Percentiles rank a stretch among this genome's conserved stretches.
phyloP scores from a whole-genome alignment of 768 basidiomycete species.

The Pisolithus sp. region DNA sequence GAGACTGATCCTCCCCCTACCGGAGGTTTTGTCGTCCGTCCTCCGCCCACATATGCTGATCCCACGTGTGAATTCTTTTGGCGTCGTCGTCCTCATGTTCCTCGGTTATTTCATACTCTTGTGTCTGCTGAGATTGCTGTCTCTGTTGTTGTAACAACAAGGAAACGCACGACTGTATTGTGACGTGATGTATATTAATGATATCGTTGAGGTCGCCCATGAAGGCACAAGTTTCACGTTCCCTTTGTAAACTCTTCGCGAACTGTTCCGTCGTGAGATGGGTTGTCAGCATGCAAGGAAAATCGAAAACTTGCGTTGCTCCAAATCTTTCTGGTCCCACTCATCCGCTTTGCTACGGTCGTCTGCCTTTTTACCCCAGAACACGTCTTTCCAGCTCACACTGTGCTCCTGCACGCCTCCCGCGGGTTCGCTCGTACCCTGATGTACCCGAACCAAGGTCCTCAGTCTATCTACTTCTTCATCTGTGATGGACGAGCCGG shows the following conservation, averaged over 20 bases:
- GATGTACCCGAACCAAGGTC: slow-evolving; percentile 41
- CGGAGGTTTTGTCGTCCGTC: neutral
- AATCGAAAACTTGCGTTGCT: slow-evolving; percentile 28
- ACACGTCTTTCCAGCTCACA: slow-evolving; percentile 46
- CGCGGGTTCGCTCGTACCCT: neutral
- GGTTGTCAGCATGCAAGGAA: neutral
- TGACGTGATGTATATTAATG: neutral
- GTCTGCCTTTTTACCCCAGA: slow-evolving; percentile 34
- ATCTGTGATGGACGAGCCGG: slow-evolving; percentile 37
- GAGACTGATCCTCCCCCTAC: neutral
- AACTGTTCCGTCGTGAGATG: neutral
- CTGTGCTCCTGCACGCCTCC: slow-evolving; percentile 12
- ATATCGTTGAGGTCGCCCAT: neutral
- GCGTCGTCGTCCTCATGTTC: neutral
- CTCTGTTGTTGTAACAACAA: neutral
- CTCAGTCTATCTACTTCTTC: slow-evolving; percentile 51
- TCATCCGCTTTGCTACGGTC: slow-evolving; percentile 20
- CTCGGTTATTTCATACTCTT: neutral
- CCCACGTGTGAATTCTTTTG: neutral
- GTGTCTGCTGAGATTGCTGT: neutral
- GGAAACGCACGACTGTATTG: neutral
- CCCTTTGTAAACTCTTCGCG: slow-evolving; percentile 4
- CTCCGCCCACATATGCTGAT: neutral
- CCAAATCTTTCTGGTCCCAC: slow-evolving; percentile 35
- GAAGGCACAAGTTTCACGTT: neutral